Evolutionary conservation across 2,329 filamentous ascomycete genomes (phyloP), one percentile per base, ranked within the genome.

Genomic region (Ascochyta pisi): DNA sequence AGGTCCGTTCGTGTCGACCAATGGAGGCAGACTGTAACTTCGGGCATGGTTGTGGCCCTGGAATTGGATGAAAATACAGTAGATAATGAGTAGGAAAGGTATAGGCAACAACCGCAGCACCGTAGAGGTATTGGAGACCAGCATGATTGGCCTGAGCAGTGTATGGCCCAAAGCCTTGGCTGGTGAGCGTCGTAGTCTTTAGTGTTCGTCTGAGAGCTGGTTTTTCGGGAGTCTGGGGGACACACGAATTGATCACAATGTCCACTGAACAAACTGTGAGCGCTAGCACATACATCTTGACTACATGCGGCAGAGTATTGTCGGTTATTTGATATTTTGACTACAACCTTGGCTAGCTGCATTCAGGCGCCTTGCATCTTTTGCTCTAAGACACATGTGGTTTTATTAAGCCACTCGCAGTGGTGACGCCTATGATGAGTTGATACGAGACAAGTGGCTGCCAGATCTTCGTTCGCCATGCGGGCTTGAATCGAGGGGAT

Each of bases 41-140:
- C 23, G 6, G 3, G 15, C 6, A 8, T 27, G 22, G 15, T 27
- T 29, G 8, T 53, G 27, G 5, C 8, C 16, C 5, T 27, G 19
- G 6, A 26, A 23, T 8, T 43, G 31, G 3, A 2, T 12, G 29
- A 51, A 40, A 1, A 41, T 42, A 22, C 29, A 56, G 31, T 42
- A 48, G 24, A 50, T 38, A 9, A 50, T 31, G 12, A 50, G 23
- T 5, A 41, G 2, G 13, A 50, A 29, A 7, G 52, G 52, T 26
- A 55, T 27, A 22, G 41, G 35, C 16, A 55, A 27, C 16, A 50
- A n/a, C 24, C 52, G 46, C 23, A 55, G 29, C 40, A 39, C 23
- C 13, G 16, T 31, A 23, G 52, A 45, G 15, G 40, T 27, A 4
- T 41, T 55, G 40, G 27, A 24, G n/a, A 19, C 24, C 22, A 26